Percentiles rank a stretch among this genome's conserved stretches.
Evolutionary conservation across 345 rosid species (phyloP).

Genomic region (Sisymbrium irio): DNA sequence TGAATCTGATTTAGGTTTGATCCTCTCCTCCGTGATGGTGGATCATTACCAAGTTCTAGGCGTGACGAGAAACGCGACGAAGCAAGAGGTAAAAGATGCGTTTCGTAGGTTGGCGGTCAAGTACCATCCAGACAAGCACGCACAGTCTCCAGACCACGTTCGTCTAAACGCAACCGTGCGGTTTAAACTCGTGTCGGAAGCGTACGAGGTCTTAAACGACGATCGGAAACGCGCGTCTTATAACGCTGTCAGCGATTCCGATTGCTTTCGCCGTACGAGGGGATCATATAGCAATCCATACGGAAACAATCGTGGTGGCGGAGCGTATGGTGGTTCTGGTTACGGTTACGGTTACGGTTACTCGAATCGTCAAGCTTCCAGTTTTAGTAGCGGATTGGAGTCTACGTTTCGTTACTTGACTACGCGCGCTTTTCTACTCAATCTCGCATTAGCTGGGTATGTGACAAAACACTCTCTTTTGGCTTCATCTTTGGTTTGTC

Average conservation of each 20-base stretch:
- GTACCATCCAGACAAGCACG: constrained; percentile 86
- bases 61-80: constrained; percentile 55
- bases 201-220: constrained; percentile 51
- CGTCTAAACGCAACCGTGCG: constrained; percentile 53
- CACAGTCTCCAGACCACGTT: constrained; percentile 54
- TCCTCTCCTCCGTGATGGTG: constrained; percentile 36
- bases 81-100: constrained; percentile 77
- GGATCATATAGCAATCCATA: constrained; percentile 24
- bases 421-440: constrained; percentile 67
- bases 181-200: constrained; percentile 85
- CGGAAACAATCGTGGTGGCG: constrained; percentile 8
- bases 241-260: constrained; percentile 35
- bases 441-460: constrained; percentile 68
- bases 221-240: constrained; percentile 70
- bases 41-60: constrained; percentile 79
- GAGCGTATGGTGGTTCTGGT: constrained; percentile 18
- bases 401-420: constrained; percentile 56
- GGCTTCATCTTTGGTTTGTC: neutral
- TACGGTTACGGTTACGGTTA: constrained; percentile 18
- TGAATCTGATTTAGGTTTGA: constrained; percentile 20
- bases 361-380: constrained; percentile 8
- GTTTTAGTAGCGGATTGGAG: constrained; percentile 20
- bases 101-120: constrained; percentile 66
- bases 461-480: neutral
- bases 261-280: constrained; percentile 29